phyloP scores from a whole-genome alignment of 148 eudicot genomes.

The Cornus suecica region DNA sequence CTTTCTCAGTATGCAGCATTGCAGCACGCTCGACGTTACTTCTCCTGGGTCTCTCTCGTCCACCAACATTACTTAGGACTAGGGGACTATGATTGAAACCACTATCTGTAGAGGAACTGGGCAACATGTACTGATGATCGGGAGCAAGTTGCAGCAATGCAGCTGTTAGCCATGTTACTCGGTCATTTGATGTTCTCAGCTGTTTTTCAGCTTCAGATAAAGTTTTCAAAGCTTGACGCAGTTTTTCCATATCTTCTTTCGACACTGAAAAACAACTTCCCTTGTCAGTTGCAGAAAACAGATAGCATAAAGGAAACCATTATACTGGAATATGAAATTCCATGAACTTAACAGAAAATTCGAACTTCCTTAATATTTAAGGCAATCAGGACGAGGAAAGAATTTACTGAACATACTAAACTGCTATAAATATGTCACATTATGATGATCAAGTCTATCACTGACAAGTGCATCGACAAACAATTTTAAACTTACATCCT shows the following conservation, averaged over 20 bases:
- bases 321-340: not conserved
- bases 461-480: not conserved
- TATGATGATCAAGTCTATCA: not conserved
- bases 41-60: constrained; percentile 43
- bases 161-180: constrained; percentile 89
- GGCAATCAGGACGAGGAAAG: not conserved
- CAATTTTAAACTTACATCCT: constrained; percentile 49
- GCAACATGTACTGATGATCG: constrained; percentile 71
- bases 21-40: constrained; percentile 39
- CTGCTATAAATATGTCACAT: not conserved
- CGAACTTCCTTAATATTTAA: not conserved
- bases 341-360: not conserved
- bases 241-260: constrained; percentile 88
- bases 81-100: constrained; percentile 62
- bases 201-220: constrained; percentile 95
- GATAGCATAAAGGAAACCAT: not conserved
- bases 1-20: constrained; percentile 37
- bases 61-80: constrained; percentile 27
- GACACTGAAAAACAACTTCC: constrained; percentile 50
- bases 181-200: constrained; percentile 81
- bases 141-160: constrained; percentile 96
- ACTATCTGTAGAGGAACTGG: constrained; percentile 64
- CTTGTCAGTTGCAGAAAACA: constrained; percentile 4
- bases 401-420: not conserved
- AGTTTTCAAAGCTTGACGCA: constrained; percentile 86